Percentiles rank a stretch among this genome's conserved stretches.
Evolutionary conservation across 192 early-diverging fungal genomes (phyloP).

Genomic region (Spizellomyces sp.): DNA sequence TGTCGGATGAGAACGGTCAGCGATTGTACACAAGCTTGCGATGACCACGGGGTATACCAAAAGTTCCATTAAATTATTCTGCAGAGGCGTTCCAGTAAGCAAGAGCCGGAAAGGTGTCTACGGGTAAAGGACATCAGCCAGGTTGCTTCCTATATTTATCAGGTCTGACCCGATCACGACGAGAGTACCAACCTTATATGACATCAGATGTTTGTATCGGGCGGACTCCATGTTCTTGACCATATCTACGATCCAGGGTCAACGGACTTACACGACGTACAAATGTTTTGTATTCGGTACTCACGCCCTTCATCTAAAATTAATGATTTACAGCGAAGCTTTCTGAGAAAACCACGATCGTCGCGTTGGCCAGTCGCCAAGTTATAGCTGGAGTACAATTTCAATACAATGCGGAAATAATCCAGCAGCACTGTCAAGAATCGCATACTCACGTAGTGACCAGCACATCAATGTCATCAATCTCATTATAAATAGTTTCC

Average conservation of each 20-base stretch:
- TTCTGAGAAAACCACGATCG: slow-evolving; percentile 73
- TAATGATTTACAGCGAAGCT: slow-evolving; percentile 63
- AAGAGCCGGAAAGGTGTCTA: slow-evolving; percentile 49
- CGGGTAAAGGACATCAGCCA: slow-evolving; percentile 3
- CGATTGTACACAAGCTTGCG: background rate
- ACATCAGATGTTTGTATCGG: slow-evolving; percentile 75
- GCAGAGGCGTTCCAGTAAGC: slow-evolving; percentile 91
- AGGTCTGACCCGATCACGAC: background rate
- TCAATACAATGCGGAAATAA: background rate
- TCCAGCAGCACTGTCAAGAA: background rate
- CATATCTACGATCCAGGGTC: slow-evolving; percentile 49
- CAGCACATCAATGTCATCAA: slow-evolving; percentile 56
- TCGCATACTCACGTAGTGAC: slow-evolving; percentile 70
- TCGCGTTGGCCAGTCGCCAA: slow-evolving; percentile 69
- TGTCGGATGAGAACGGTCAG: slow-evolving; percentile 35
- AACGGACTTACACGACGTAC: slow-evolving; percentile 18
- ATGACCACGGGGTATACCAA: slow-evolving; percentile 14
- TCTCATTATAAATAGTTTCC: slow-evolving; percentile 50
- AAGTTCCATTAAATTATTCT: slow-evolving; percentile 91
- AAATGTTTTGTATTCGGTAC: slow-evolving; percentile 11
- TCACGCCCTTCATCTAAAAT: slow-evolving; percentile 81
- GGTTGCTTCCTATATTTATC: background rate
- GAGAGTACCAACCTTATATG: slow-evolving; percentile 19
- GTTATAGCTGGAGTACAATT: slow-evolving; percentile 48
- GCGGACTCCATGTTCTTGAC: slow-evolving; percentile 84